Conservation (phyloP, 2,329 filamentous ascomycete genomes). For the Monilinia laxa region DNA sequence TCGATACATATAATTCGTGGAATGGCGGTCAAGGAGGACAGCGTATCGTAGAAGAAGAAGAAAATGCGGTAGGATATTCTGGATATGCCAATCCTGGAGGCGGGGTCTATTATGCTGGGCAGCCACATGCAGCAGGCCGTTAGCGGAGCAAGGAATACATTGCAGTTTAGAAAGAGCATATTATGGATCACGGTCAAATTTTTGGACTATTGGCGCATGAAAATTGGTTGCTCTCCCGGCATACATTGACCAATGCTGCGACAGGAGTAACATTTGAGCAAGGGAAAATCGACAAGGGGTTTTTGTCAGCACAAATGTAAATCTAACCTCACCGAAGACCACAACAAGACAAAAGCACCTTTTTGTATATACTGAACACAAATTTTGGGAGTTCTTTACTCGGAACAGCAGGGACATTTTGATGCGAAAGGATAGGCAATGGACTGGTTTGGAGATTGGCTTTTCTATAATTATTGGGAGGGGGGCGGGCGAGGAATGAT, state of each 20-base stretch:
- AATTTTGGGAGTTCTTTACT: slow-evolving; percentile 13
- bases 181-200: slow-evolving; percentile 6
- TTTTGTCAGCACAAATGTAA: slow-evolving; percentile 11
- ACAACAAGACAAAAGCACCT: background rate
- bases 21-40: slow-evolving; percentile 29
- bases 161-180: slow-evolving; percentile 1
- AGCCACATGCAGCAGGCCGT: slow-evolving; percentile 29
- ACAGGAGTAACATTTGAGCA: slow-evolving; percentile 4
- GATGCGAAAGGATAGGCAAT: slow-evolving; percentile 15
- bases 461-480: slow-evolving; percentile 16
- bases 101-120: slow-evolving; percentile 35
- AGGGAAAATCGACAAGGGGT: slow-evolving; percentile 10
- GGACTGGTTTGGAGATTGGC: slow-evolving; percentile 1
- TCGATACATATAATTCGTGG: slow-evolving; percentile 36
- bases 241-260: slow-evolving; percentile 8
- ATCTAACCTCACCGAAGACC: slow-evolving; percentile 13
- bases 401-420: background rate
- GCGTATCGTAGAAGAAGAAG: slow-evolving; percentile 29
- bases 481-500: background rate
- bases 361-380: slow-evolving; percentile 21
- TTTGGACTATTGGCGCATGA: slow-evolving; percentile 14
- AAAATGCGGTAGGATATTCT: slow-evolving; percentile 29
- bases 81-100: slow-evolving; percentile 33
- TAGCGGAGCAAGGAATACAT: slow-evolving; percentile 11
- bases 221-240: slow-evolving; percentile 7